Conservation (phyloP, 495 filamentous ascomycete species). For the Annulohypoxylon nitens region DNA sequence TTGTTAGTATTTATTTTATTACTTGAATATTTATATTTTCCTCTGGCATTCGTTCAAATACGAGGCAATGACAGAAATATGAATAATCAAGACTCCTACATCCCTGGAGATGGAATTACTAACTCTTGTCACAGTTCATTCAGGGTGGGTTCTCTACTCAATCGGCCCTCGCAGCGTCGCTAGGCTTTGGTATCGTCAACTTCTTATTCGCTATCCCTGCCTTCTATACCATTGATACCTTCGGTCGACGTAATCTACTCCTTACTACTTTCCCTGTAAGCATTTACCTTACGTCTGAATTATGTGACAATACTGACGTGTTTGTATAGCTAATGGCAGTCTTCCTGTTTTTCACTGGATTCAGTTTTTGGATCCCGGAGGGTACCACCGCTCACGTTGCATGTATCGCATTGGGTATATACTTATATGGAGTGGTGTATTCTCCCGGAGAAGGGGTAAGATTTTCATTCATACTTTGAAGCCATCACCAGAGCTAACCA, state of each 20-base stretch:
- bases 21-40: no score
- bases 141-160: slow-evolving; percentile 68
- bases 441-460: slow-evolving; percentile 77
- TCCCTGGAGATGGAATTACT: no score
- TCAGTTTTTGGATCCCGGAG: slow-evolving; percentile 79
- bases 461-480: neutral
- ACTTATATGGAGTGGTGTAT: slow-evolving; percentile 81
- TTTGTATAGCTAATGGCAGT: slow-evolving; percentile 69
- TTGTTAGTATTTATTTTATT: slow-evolving; percentile 41
- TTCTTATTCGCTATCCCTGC: slow-evolving; percentile 84
- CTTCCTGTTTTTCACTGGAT: slow-evolving; percentile 82
- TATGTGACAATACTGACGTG: slow-evolving; percentile 6
- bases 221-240: slow-evolving; percentile 85
- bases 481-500: slow-evolving; percentile 1
- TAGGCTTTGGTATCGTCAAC: slow-evolving; percentile 85
- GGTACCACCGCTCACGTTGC: slow-evolving; percentile 58
- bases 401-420: slow-evolving; percentile 77
- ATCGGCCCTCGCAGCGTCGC: slow-evolving; percentile 72
- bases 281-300: neutral
- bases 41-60: no score
- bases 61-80: no score
- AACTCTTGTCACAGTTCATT: slow-evolving; percentile 55
- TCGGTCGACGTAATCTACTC: slow-evolving; percentile 83
- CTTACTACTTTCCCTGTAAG: slow-evolving; percentile 77
- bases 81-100: no score